These are phyloP conservation scores for Aspergillus incahuasiensis DNA, from an alignment of 495 filamentous ascomycete genomes.

Conservation along the genomic window DNA sequence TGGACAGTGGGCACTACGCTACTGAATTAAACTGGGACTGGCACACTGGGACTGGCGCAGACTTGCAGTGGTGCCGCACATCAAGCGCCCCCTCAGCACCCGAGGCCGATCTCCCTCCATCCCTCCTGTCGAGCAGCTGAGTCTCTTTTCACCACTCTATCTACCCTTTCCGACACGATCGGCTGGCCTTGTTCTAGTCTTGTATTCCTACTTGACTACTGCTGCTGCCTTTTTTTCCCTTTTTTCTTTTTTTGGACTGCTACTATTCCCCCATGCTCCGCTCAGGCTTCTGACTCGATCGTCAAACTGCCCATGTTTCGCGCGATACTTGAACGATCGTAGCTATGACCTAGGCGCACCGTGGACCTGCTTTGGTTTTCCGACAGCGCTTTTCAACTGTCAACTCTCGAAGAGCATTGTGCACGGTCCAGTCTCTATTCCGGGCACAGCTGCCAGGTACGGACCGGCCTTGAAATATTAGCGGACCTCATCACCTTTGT, in stretches of 20 bases:
- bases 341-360: constrained; percentile 9
- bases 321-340: constrained; percentile 11
- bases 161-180: not conserved
- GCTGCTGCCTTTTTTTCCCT: too few relatives aligned
- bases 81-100: constrained; percentile 11
- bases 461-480: not conserved
- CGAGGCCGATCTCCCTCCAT: constrained; percentile 10
- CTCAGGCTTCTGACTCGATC: constrained; percentile 1
- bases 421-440: constrained; percentile 12
- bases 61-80: constrained; percentile 7
- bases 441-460: not conserved
- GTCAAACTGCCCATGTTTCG: not conserved
- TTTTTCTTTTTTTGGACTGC: too few relatives aligned
- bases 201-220: constrained; percentile 1
- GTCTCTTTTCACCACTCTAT: constrained; percentile 6
- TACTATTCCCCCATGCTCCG: not conserved
- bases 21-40: not conserved
- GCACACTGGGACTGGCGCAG: not conserved
- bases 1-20: not conserved
- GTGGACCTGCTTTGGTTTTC: not conserved
- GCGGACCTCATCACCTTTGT: not conserved
- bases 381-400: constrained; percentile 6
- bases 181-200: not conserved
- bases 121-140: not conserved
- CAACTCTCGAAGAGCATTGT: constrained; percentile 14